Base-by-base conservation (phyloP, 176 grass and related monocot species). In the Aechmea fasciata region DNA sequence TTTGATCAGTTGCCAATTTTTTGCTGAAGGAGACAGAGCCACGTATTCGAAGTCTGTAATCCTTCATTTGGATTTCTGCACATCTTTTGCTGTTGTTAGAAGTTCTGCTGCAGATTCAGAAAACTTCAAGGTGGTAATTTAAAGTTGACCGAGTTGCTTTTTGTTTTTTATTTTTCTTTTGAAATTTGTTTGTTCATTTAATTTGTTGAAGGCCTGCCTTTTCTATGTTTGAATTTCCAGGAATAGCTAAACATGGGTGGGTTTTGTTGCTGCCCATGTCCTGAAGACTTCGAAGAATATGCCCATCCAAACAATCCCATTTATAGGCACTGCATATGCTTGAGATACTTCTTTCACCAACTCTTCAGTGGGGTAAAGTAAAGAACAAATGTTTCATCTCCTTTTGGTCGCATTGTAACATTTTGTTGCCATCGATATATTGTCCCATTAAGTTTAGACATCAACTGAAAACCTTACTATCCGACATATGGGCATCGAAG, bases 311-410 rank as follows among this genome's bases (percentile, higher is more conserved):
- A 80, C 75, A 90, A 96, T 65, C 79, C 84, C 75, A 51, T 96
- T 75, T 90, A 76, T 76, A 83, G 87, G 68, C 87, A 90, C 17
- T 85, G 91, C 70, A 68, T 87, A 51, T 85, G 79, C 64, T 76
- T 96, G 29, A 85, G 91, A 83, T 83, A 87, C 63, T 79, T 90
- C 51, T 80, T 96, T 55, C 79, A 90, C 48, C 89, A 85, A 51
- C 70, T 90, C 66, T 96, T 96, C 78, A 83, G 83, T 13, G 84
- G 91, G 84, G 91, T 96, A 96, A 84, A 67, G 48, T 76, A 76
- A 70, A 7, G 22, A 17, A 51, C 47, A 70, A 63, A 11, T 51
- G 12, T 52, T 78, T 6, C 2, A 63, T 13, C 59, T 8, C 65
- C 20, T 0, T 61, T n/a, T 61, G 20, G 2, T 18, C 55, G 8